phyloP scores from a whole-genome alignment of 1,139 yeast genomes.

The Wickerhamiella infanticola region DNA sequence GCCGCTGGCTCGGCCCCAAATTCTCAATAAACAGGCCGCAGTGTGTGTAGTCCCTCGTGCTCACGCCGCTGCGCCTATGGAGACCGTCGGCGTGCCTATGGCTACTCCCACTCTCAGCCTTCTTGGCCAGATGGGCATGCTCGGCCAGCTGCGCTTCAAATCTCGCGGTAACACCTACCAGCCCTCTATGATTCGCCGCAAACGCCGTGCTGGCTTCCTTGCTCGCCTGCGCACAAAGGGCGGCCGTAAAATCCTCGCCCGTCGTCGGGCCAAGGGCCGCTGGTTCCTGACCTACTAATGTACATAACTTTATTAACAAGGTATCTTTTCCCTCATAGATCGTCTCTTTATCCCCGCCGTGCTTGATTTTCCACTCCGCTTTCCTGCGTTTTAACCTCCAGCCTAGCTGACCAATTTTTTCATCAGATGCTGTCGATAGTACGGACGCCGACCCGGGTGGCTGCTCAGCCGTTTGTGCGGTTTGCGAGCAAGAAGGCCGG shows the following conservation, averaged over 20 bases:
- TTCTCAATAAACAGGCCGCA: not conserved
- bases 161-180: conserved; percentile 73
- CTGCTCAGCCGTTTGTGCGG: conserved; percentile 7
- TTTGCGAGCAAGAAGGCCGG: conserved; percentile 17
- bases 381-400: too few relatives aligned
- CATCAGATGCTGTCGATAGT: not conserved
- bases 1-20: conserved; percentile 5
- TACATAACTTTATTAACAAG: not conserved
- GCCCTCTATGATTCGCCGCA: conserved; percentile 80
- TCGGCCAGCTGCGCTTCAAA: conserved; percentile 14
- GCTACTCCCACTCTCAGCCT: not conserved
- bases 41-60: not conserved
- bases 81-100: not conserved
- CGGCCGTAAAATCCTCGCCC: conserved; percentile 64
- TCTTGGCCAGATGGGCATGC: not conserved
- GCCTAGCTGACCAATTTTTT: not conserved
- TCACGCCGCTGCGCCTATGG: not conserved
- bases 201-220: conserved; percentile 79
- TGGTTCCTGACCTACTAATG: conserved; percentile 75
- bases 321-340: too few relatives aligned
- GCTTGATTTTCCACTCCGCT: too few relatives aligned
- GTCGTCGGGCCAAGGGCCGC: conserved; percentile 80
- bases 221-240: conserved; percentile 69
- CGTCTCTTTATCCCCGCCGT: too few relatives aligned
- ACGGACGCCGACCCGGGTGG: not conserved